These are phyloP conservation scores for Lachnellula hyalina DNA, from an alignment of 2,329 filamentous ascomycete genomes.

Conservation along the genomic window DNA sequence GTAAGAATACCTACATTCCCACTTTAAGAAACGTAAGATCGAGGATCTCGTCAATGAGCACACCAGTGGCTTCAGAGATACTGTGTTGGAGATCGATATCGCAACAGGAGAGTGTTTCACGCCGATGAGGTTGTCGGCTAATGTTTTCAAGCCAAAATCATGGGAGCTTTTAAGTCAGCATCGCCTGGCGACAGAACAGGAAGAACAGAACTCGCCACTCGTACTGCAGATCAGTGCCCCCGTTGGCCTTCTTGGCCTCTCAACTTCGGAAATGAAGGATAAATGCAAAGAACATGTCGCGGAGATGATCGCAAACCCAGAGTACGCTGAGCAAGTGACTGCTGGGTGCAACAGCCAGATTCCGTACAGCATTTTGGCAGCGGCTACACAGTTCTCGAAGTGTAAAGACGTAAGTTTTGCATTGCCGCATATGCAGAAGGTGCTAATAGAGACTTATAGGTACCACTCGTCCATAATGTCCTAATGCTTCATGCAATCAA, in stretches of 20 bases:
- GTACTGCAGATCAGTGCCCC: conserved; percentile 16
- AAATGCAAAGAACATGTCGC: conserved; percentile 19
- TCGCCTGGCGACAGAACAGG: conserved; percentile 6
- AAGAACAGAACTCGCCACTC: conserved; percentile 6
- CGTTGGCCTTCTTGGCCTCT: conserved; percentile 17
- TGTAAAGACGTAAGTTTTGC: conserved; percentile 12
- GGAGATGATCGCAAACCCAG: conserved; percentile 17
- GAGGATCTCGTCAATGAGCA: conserved; percentile 24
- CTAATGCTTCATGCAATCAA: conserved; percentile 25
- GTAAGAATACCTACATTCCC: conserved; percentile 18
- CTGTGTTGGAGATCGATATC: conserved; percentile 15
- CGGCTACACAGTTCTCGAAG: conserved; percentile 12
- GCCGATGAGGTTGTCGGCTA: conserved; percentile 14
- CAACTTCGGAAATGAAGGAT: conserved; percentile 13
- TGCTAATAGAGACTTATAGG: conserved; percentile 4
- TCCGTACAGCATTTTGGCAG: conserved; percentile 13
- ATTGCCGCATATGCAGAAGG: not conserved
- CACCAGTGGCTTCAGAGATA: conserved; percentile 14
- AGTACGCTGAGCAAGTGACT: conserved; percentile 18
- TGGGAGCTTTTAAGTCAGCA: conserved; percentile 16
- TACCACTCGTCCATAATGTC: conserved; percentile 15
- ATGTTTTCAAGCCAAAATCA: conserved; percentile 15
- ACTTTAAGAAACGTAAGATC: conserved; percentile 23
- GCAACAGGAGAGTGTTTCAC: conserved; percentile 16
- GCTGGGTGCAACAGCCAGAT: conserved; percentile 13